Percentiles rank a stretch among this genome's conserved stretches.
Conservation (phyloP, 2,329 filamentous ascomycete species). For the Cytospora schulzeri region DNA sequence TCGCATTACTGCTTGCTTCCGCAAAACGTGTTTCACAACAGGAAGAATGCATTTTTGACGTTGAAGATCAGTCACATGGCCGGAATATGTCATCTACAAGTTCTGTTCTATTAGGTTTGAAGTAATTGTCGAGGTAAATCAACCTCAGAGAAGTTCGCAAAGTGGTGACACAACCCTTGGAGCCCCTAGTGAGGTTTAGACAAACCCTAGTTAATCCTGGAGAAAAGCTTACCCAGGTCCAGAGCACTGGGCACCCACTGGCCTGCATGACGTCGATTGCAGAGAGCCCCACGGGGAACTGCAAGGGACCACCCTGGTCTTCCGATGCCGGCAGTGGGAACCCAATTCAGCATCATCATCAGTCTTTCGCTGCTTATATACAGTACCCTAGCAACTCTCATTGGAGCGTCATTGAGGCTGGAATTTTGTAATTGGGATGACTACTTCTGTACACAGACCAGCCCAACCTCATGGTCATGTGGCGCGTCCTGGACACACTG, state of each 20-base stretch:
- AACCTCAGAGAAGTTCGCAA: too few species aligned
- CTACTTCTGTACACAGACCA: not conserved
- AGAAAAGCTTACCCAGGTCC: constrained; percentile 8
- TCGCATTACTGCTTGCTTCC: not conserved
- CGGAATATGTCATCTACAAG: not conserved
- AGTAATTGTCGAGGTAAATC: not conserved
- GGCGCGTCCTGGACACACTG: not conserved
- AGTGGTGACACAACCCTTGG: not conserved
- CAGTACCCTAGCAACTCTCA: not conserved
- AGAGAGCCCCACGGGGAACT: constrained; percentile 24
- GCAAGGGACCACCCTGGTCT: not conserved
- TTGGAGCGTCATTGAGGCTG: not conserved
- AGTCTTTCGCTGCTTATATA: not conserved
- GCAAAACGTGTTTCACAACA: not conserved
- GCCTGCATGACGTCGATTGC: constrained; percentile 16
- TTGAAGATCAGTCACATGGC: not conserved
- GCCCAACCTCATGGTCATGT: not conserved
- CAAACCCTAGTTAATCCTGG: not conserved
- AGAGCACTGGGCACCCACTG: constrained; percentile 3
- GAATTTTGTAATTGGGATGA: not conserved
- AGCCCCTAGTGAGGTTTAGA: not conserved
- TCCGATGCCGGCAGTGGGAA: not conserved
- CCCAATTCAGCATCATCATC: not conserved
- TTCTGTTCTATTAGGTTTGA: not conserved
- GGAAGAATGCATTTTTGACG: not conserved